phyloP scores from a whole-genome alignment of 331 rosid species.

The Erythrophleum ivorense region DNA sequence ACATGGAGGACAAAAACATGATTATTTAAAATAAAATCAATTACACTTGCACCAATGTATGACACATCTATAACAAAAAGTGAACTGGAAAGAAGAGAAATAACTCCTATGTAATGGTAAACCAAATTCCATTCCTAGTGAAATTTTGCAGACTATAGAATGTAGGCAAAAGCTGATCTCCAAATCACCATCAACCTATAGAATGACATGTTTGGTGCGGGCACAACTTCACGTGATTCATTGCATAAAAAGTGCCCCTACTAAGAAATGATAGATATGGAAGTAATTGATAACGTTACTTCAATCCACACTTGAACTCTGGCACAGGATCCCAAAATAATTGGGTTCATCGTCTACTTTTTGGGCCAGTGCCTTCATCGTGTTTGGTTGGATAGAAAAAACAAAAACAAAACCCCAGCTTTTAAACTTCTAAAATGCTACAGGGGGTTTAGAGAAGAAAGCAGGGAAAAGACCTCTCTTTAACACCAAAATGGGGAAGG shows the following conservation, averaged over 20 bases:
- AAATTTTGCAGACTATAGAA: not conserved
- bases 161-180: not conserved
- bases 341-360: no score
- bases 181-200: not conserved
- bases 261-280: not conserved
- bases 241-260: no score
- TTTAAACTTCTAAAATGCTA: not conserved
- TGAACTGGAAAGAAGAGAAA: not conserved
- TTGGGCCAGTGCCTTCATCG: no score
- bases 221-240: no score
- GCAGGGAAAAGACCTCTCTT: not conserved
- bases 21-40: not conserved
- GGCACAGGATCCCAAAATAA: no score
- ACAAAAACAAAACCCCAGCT: no score
- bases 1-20: not conserved
- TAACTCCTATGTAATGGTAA: not conserved
- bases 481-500: no score
- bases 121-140: not conserved
- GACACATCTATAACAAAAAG: not conserved
- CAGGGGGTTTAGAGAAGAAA: not conserved
- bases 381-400: no score
- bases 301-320: not conserved
- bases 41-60: not conserved
- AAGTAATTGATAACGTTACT: not conserved
- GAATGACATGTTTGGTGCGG: not conserved